Base-by-base conservation (phyloP, 2,329 filamentous ascomycete species). In the Penicillium sp. region DNA sequence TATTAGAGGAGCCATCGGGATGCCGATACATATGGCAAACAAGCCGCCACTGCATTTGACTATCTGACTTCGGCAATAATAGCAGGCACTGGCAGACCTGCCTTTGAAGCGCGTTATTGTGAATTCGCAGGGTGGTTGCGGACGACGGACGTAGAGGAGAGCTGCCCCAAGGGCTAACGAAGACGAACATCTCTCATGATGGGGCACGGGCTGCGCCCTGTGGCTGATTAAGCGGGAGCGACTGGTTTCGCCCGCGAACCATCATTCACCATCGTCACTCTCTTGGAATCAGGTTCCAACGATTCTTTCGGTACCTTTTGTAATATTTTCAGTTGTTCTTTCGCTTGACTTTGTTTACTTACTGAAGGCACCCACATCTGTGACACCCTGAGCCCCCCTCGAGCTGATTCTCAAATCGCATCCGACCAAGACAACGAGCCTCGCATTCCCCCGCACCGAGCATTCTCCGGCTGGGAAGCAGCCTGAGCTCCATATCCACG, bases 261-360 rank as follows among this genome's bases (percentile, higher is more conserved):
- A 57, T 47, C 50, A 23, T 30, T 44, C 49, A 53, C 60, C 61
- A 23, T 66, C 60, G 65, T 65, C 62, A 68, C 60, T 61, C 59
- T 63, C 62, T 63, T 58, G 30, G 47, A 56, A 61, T 66, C 64
- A 68, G 61, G 64, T 70, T 67, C 63, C 68, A 68, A 65, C 61
- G 62, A 62, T 64, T 60, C 62, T 55, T 56, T 54, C 56, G 38
- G 19, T 50, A 26, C 21, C 56, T n/a, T 38, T 31, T 23, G 41
- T 38, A 29, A 23, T n/a, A 26, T 49, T 52, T 51, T 41, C 23
- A 35, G 44, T 47, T 41, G 15, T 9, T 26, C 47, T 21, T 41
- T 55, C 31, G 26, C 21, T 15, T 17, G n/a, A 55, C 21, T 9
- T 46, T n/a, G 38, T n/a, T 30, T 58, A 30, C 54, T 45, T 35